phyloP scores from a whole-genome alignment of 495 filamentous ascomycete genomes.

The Trichoderma gamsii region DNA sequence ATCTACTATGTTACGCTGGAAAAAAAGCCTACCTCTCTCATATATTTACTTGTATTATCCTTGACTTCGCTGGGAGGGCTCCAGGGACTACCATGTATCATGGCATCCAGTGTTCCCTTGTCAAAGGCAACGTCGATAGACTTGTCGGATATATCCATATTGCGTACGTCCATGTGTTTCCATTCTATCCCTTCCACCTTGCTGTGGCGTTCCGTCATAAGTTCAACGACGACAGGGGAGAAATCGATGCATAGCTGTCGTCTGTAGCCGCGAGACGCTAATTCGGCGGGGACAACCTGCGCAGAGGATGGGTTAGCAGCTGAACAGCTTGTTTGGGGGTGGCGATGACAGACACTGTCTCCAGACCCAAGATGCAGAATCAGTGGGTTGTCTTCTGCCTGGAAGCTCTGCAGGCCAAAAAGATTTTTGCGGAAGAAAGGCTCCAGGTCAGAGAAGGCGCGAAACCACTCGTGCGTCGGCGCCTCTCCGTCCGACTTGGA shows the following conservation, averaged over 20 bases:
- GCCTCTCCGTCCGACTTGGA: constrained; percentile 23
- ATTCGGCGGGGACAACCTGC: constrained; percentile 46
- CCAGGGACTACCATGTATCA: constrained; percentile 55
- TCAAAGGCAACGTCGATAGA: constrained; percentile 54
- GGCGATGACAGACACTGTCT: constrained; percentile 43
- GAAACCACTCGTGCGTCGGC: constrained; percentile 49
- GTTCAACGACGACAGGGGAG: constrained; percentile 44
- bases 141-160: constrained; percentile 34
- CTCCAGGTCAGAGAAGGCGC: constrained; percentile 41
- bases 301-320: neutral
- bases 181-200: constrained; percentile 37
- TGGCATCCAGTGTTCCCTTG: constrained; percentile 57
- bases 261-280: constrained; percentile 42
- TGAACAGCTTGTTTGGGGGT: neutral
- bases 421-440: constrained; percentile 43
- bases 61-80: constrained; percentile 48
- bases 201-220: constrained; percentile 42
- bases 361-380: constrained; percentile 56
- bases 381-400: constrained; percentile 25
- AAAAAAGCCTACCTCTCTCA: constrained; percentile 32
- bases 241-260: constrained; percentile 56
- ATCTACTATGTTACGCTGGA: neutral
- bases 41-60: constrained; percentile 45
- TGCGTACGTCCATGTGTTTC: constrained; percentile 47
- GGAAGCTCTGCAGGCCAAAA: constrained; percentile 21